Evolutionary conservation across 2,329 filamentous ascomycete genomes (phyloP), one percentile per base, ranked within the genome.

Genomic region (Colletotrichum theobromicola): DNA sequence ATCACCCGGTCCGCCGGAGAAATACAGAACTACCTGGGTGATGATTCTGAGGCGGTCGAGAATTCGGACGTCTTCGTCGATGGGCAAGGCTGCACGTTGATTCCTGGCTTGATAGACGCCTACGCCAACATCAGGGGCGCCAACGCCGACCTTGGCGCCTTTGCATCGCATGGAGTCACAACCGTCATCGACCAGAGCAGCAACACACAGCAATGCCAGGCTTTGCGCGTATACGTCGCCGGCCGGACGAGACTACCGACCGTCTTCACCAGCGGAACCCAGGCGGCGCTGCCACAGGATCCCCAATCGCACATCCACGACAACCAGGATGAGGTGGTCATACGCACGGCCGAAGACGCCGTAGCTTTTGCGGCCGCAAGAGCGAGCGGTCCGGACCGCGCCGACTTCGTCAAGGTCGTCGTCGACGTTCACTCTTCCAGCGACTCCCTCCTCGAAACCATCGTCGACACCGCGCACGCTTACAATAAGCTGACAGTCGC

Each of bases 401-500:
- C 77, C 15, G 79, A 82, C 65, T 82, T 79, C 68, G 74, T 82
- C 76, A 83, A 80, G 74, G 76, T 81, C 24, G 79, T 50, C 34
- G 61, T 72, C 18, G 62, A 81, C 70, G 46, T 46, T 15, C 76
- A 79, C 2, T 79, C 80, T 2, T 69, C 79, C 10, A 67, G 75
- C 15, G 76, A 80, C 30, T 77, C 77, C 7, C 67, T 79, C 6
- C 70, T 82, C 5, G 67, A 78, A 13, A 72, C 67, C 37, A 74
- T 81, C 1, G 78, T 78, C 57, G 67, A 69, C 9, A 75, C 79
- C 35, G 77, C 80, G 1, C 77, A 77, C 58, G 75, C 75, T 26
- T 76, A 78, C 10, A 77, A 76, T 7, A 81, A 78, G 64, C 75
- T 79, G 66, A 77, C 79, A 13, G 72, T 82, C 9, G 79, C 78